Percentiles rank a stretch among this genome's conserved stretches.
Evolutionary conservation across 2,329 filamentous ascomycete genomes (phyloP).

Genomic region (Pseudogymnoascus sp.): DNA sequence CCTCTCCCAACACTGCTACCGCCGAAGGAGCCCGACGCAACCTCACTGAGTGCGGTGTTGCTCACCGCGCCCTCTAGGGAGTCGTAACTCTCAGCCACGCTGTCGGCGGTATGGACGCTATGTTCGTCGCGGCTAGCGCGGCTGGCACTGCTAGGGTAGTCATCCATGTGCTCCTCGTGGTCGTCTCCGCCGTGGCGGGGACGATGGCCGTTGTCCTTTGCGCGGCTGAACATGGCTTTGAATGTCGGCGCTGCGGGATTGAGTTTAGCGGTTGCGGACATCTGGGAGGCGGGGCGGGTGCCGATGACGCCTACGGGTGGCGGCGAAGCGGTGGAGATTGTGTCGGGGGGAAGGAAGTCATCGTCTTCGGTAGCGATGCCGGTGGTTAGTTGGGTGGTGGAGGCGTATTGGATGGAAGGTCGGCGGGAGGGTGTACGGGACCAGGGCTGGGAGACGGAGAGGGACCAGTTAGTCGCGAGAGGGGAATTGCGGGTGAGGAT

Average conservation of each 20-base stretch:
- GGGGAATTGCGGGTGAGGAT: constrained; percentile 44
- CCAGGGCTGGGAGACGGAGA: constrained; percentile 46
- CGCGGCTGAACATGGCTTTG: constrained; percentile 58
- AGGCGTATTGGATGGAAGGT: constrained; percentile 70
- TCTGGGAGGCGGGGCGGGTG: constrained; percentile 52
- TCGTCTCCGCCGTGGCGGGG: not conserved
- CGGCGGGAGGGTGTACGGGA: constrained; percentile 70
- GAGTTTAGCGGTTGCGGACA: constrained; percentile 51
- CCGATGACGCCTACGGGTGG: constrained; percentile 66
- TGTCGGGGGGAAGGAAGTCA: constrained; percentile 50
- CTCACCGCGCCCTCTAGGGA: constrained; percentile 47
- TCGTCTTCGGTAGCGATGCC: constrained; percentile 56
- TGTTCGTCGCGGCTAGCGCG: constrained; percentile 37
- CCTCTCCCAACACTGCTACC: constrained; percentile 1
- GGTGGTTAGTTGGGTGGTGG: constrained; percentile 53
- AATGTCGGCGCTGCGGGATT: constrained; percentile 90
- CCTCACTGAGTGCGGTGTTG: constrained; percentile 32
- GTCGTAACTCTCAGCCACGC: constrained; percentile 51
- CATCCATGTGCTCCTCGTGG: constrained; percentile 14
- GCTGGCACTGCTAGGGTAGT: constrained; percentile 21
- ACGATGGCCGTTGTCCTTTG: constrained; percentile 23
- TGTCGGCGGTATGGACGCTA: constrained; percentile 50
- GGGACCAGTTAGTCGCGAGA: constrained; percentile 44
- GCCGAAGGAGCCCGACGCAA: not conserved
- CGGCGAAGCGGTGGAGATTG: constrained; percentile 43